Evolutionary conservation across 1,139 yeast genomes (phyloP), one percentile per base, ranked within the genome.

Genomic region (Candida sanyaensis): DNA sequence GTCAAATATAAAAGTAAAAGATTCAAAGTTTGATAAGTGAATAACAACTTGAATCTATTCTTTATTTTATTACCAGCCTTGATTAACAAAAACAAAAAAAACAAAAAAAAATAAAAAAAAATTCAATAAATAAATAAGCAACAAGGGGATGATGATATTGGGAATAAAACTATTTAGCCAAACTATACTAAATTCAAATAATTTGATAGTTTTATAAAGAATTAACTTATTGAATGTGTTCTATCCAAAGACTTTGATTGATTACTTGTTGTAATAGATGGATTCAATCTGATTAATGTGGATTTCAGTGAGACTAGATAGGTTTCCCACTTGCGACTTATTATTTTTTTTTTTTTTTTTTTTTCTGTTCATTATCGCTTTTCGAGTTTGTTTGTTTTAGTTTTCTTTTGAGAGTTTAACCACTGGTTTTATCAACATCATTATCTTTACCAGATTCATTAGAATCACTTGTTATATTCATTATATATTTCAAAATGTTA

Each of bases 401-500:
- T 17, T 17, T 17, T 17, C 21, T 17, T 17, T 17, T 17, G 21
- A 17, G 21, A 17, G 3, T 17, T 17, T 17, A 17, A 17, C 21
- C 21, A 17, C 21, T 17, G 3, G 3, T 17, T 17, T 17, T 17
- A 17, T 2, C 21, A 17, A 17, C 21, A 2, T 17, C 21, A 17
- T 17, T 17, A 26, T 26, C 28, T 26, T 26, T 8, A 6, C 28
- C 28, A 26, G 28, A 26, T 17, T 3, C 21, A 17, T 17, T 17
- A 17, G 21, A 17, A 3, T 17, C 21, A 17, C 21, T 17, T 17
- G 3, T 17, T 17, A 3, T 17, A 17, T 17, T 17, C 21, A 17
- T 17, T 3, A 17, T 17, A 26, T 6, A 8, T 6, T 5, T 6
- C 28, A 6, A 26, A 21, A 84, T 84, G 89, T 69, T 85, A 46